phyloP scores from a whole-genome alignment of 2,329 filamentous ascomycete genomes.

The Chaetomium sp. region DNA sequence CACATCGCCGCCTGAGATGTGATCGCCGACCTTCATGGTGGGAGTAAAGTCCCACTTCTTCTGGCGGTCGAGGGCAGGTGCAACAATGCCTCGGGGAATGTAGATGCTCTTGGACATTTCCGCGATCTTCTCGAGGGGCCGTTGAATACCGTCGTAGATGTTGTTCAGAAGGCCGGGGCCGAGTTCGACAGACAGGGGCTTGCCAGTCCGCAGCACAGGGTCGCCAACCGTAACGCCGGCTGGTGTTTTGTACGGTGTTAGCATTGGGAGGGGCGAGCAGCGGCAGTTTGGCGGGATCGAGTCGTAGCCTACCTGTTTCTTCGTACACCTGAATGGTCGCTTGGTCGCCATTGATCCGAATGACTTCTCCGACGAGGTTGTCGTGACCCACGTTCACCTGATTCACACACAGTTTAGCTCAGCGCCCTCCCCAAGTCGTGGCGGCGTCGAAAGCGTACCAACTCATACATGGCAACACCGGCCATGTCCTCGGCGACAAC shows the following conservation, averaged over 20 bases:
- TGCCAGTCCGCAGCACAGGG: conserved; percentile 85
- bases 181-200: conserved; percentile 95
- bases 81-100: conserved; percentile 89
- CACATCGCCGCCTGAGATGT: conserved; percentile 93
- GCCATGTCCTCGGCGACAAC: conserved; percentile 98
- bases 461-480: conserved; percentile 99
- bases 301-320: conserved; percentile 74
- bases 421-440: background rate
- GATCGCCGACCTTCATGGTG: conserved; percentile 88
- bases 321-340: conserved; percentile 99
- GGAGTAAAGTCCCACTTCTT: conserved; percentile 98
- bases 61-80: conserved; percentile 83
- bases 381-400: conserved; percentile 92
- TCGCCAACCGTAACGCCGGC: conserved; percentile 96
- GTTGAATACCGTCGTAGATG: conserved; percentile 99
- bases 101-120: conserved; percentile 84
- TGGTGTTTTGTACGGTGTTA: conserved; percentile 42
- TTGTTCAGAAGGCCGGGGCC: conserved; percentile 97
- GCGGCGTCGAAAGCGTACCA: conserved; percentile 59
- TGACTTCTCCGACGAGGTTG: conserved; percentile 92
- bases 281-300: background rate
- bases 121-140: conserved; percentile 85
- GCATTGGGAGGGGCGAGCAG: background rate
- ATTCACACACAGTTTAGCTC: conserved; percentile 25
- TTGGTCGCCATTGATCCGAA: conserved; percentile 93